Conservation (phyloP, 1,284 basidiomycete genomes). For the Rugiboletus extremiorientalis region DNA sequence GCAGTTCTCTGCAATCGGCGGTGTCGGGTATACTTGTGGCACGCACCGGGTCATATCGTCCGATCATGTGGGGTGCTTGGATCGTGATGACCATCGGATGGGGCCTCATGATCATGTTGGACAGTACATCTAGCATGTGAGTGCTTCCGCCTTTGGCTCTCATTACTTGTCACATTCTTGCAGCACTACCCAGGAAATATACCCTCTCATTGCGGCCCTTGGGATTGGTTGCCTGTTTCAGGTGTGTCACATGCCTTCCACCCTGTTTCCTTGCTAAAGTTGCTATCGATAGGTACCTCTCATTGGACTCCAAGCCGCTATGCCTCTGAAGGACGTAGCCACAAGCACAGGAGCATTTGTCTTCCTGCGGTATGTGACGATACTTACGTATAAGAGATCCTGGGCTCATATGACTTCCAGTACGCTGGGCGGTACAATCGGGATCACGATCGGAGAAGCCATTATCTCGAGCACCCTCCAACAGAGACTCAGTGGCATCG, state of each 20-base stretch:
- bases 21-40: conserved; percentile 39
- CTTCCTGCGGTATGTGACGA: conserved; percentile 33
- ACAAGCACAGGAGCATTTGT: conserved; percentile 38
- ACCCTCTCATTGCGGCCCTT: conserved; percentile 35
- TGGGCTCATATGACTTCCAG: conserved; percentile 13
- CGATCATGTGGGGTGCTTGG: conserved; percentile 37
- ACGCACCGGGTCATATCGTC: conserved; percentile 38
- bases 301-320: conserved; percentile 43
- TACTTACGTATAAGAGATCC: not conserved
- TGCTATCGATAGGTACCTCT: conserved; percentile 26
- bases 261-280: not conserved
- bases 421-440: conserved; percentile 39
- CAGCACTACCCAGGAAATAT: conserved; percentile 35
- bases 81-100: conserved; percentile 34
- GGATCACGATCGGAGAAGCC: conserved; percentile 36
- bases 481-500: conserved; percentile 48
- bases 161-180: not conserved
- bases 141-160: not conserved
- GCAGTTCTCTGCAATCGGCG: conserved; percentile 34
- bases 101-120: conserved; percentile 39
- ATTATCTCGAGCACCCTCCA: conserved; percentile 39
- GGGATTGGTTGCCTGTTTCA: conserved; percentile 42
- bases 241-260: conserved; percentile 1
- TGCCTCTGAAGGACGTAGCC: conserved; percentile 50
- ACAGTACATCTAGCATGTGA: conserved; percentile 30